Base-by-base conservation (phyloP, 305 asterid species). In the Coffea humblotiana region DNA sequence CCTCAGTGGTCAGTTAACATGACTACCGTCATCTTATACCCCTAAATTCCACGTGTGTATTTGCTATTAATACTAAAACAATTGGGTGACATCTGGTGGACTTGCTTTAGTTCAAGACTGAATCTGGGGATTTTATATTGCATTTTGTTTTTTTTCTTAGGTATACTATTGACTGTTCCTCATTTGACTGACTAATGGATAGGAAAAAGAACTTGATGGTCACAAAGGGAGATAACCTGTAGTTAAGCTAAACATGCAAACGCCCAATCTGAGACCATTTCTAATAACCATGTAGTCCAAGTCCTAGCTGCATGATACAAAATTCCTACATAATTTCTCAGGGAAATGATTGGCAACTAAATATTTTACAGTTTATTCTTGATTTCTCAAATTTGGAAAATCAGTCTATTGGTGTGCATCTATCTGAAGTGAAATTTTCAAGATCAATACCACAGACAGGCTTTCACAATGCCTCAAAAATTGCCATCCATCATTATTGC, bases 1-100 rank as follows among this genome's bases (percentile, higher is more conserved):
- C 84, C 97, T 92, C 61, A 82, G 60, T 75, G 96, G 93, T 77
- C 80, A 79, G 68, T 78, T 94, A 19, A 91, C 92, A 63, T 94
- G 69, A 78, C 69, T 23, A n/a, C 32, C 54, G 40, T 54, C 60
- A 23, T 40, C 35, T 35, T 67, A 51, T 43, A 66, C 60, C 79
- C 79, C 23, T 15, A 47, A n/a, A n/a, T 67, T 67, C 56, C 54
- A 14, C 4, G 21, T 48, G 65, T 47, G 66, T 27, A 23, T 18
- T 40, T 12, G 6, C 16, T 14, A 25, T 43, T 32, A 7, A 69
- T 68, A 54, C 32, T 71, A 48, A 35, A 68, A 37, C 11, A 69
- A 45, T 69, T 9, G 8, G 23, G 58, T 71, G 16, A 29, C 71
- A 35, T 37, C 35, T 18, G 15, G 32, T 49, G 74, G 29, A 77